phyloP scores from a whole-genome alignment of 306 rosid species.

The Gastrolobium villosum region DNA sequence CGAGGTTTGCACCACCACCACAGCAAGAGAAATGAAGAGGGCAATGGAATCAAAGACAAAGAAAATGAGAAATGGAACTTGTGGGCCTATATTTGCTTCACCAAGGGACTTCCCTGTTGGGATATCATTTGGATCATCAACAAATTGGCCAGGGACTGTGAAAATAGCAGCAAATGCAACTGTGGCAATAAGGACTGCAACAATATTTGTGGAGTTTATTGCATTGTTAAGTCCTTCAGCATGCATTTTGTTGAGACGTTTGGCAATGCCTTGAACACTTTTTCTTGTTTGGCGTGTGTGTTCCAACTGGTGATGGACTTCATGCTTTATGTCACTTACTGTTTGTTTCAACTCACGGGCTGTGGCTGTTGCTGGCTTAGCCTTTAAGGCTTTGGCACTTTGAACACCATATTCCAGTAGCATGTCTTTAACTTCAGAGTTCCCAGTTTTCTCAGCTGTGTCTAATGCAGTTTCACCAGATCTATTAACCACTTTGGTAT shows the following conservation, averaged over 20 bases:
- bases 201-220: slow-evolving; percentile 87
- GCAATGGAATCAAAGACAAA: slow-evolving; percentile 86
- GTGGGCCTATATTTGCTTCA: slow-evolving; percentile 82
- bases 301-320: slow-evolving; percentile 88
- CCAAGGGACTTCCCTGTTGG: slow-evolving; percentile 69
- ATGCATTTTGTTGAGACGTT: slow-evolving; percentile 94
- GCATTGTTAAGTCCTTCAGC: slow-evolving; percentile 95
- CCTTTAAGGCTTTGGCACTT: slow-evolving; percentile 71
- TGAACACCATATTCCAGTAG: slow-evolving; percentile 72
- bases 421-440: slow-evolving; percentile 56
- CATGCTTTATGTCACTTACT: slow-evolving; percentile 91
- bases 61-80: slow-evolving; percentile 66
- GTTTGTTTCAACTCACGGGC: slow-evolving; percentile 93
- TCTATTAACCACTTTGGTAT: slow-evolving; percentile 67
- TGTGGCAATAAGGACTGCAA: slow-evolving; percentile 93
- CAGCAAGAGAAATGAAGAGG: slow-evolving; percentile 90
- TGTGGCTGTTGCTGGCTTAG: slow-evolving; percentile 57
- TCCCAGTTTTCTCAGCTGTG: slow-evolving; percentile 89
- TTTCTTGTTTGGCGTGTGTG: slow-evolving; percentile 92
- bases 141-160: slow-evolving; percentile 91
- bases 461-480: slow-evolving; percentile 86
- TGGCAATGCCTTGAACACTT: slow-evolving; percentile 92
- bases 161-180: slow-evolving; percentile 95
- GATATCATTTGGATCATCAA: slow-evolving; percentile 58
- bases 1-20: slow-evolving; percentile 94